Base-by-base conservation (phyloP, 345 rosid species). In the Firmiana major region DNA sequence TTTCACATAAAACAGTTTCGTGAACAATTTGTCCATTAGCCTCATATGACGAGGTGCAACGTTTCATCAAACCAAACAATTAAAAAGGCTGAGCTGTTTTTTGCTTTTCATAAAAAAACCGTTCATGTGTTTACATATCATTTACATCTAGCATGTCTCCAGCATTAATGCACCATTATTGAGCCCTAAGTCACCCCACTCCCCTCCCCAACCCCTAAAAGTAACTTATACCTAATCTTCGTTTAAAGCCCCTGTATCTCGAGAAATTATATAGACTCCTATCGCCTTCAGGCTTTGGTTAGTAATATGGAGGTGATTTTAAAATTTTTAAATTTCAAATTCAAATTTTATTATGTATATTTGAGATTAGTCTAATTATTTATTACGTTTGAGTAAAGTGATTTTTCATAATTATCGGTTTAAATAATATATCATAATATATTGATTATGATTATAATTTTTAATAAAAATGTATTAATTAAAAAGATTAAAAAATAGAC, bases 91-190 rank as follows among this genome's bases (percentile, higher is more conserved):
- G 71, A 81, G 84, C 71, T 77, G 75, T 69, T 73, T 73, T 34
- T 79, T 76, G 77, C 71, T 78, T 75, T 74, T n/a, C n/a, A 38
- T 69, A 69, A 67, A 31, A 43, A 74, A 82, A 79, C 78, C 76
- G 79, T 74, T 73, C 82, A 76, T 68, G 79, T 63, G 2, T 62
- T 76, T 38, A 58, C 42, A 71, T 46, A 58, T 19, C 77, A 79
- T 77, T 66, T 63, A 75, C 82, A 75, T 45, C 79, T 53, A 71
- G 73, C 76, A 70, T 75, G 59, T 80, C 73, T 62, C 72, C 28
- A 68, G 55, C 71, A 76, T 80, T 76, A 79, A 72, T 67, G 74
- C 65, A 22, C 51, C 83, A 64, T 77, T 66, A 84, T 82, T 81
- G 51, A 73, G 38, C 15, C 51, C 74, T 53, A 66, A 62, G 48